Evolutionary conservation across 179 eudicot genomes (phyloP), one percentile per base, ranked within the genome.

Genomic region (Beta macrorhiza): DNA sequence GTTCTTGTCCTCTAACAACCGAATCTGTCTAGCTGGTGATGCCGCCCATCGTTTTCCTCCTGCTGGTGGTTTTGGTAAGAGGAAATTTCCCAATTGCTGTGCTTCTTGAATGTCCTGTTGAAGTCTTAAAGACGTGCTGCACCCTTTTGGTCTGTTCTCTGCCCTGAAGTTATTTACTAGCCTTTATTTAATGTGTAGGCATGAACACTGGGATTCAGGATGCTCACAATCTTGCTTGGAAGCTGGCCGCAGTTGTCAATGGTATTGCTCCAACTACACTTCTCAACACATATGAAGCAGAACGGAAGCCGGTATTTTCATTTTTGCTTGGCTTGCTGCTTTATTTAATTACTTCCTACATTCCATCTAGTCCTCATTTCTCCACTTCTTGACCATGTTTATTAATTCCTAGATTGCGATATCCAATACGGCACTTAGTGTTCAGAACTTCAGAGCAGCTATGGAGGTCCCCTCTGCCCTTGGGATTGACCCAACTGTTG

Each of bases 31-130:
- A 79, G 97, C 91, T 72, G 98, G 99, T 73, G 99, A 96, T 87
- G 98, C 99, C 12, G 97, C 96, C 85, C 98, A 96, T 86, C 94
- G 98, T 47, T 96, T 96, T 84, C 99, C 99, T 79, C 99, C 99
- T 19, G 97, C 97, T 78, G 99, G 99, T 85, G 99, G 98, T 82
- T 96, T 96, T 79, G 99, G 99, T 96, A 88, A 74, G 90, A 75
- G 76, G 59, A 49, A 16, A 78, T 78, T 52, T 78, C 9, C 45
- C 74, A 32, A 68, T 51, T 17, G 47, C 67, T 29, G n/a, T n/a
- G 15, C 49, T 69, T 59, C 63, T 68, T 58, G 63, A 76, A 22
- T 75, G 55, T 20, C 52, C 45, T 17, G 52, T 59, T 59, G 12
- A 69, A 22, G 22, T 22, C 20, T 59, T 51, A 16, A 76, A 22